Evolutionary conservation across 345 rosid genomes (phyloP).

Genomic region (Linum usitatissimum): DNA sequence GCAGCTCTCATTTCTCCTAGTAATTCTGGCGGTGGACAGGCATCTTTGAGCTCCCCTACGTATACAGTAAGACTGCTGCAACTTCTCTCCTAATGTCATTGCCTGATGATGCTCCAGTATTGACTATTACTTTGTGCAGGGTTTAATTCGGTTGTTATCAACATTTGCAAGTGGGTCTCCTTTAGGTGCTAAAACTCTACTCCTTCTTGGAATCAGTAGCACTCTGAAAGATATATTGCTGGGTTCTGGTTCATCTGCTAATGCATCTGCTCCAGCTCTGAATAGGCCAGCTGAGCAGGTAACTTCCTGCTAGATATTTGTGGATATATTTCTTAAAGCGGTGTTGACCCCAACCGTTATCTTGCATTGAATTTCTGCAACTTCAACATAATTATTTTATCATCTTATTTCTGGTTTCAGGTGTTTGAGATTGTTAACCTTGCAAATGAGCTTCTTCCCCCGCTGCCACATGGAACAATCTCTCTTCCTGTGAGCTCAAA

Average conservation of each 20-base stretch:
- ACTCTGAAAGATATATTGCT: slow-evolving; percentile 80
- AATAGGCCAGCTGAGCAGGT: slow-evolving; percentile 99
- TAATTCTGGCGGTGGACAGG: slow-evolving; percentile 90
- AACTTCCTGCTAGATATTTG: slow-evolving; percentile 1
- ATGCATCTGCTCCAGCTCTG: slow-evolving; percentile 79
- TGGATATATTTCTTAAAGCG: not conserved
- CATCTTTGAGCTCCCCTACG: slow-evolving; percentile 79
- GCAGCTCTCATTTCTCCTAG: slow-evolving; percentile 89
- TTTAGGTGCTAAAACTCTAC: slow-evolving; percentile 81
- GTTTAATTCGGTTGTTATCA: slow-evolving; percentile 86
- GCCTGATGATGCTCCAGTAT: slow-evolving; percentile 13
- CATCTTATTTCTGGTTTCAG: slow-evolving; percentile 20
- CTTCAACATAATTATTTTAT: not conserved
- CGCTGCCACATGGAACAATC: slow-evolving; percentile 82
- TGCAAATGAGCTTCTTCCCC: slow-evolving; percentile 98
- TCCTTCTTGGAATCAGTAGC: slow-evolving; percentile 90
- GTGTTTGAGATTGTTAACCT: slow-evolving; percentile 98
- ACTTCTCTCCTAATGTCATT: slow-evolving; percentile 1
- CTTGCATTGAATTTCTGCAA: not conserved
- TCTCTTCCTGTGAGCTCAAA: slow-evolving; percentile 72
- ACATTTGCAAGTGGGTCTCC: slow-evolving; percentile 99
- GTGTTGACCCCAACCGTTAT: not conserved
- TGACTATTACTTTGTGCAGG: slow-evolving; percentile 43
- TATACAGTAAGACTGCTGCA: slow-evolving; percentile 53
- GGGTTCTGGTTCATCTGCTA: slow-evolving; percentile 79